These are phyloP conservation scores for Pleurotus pulmonarius DNA, from an alignment of 768 basidiomycete genomes.

Conservation along the genomic window DNA sequence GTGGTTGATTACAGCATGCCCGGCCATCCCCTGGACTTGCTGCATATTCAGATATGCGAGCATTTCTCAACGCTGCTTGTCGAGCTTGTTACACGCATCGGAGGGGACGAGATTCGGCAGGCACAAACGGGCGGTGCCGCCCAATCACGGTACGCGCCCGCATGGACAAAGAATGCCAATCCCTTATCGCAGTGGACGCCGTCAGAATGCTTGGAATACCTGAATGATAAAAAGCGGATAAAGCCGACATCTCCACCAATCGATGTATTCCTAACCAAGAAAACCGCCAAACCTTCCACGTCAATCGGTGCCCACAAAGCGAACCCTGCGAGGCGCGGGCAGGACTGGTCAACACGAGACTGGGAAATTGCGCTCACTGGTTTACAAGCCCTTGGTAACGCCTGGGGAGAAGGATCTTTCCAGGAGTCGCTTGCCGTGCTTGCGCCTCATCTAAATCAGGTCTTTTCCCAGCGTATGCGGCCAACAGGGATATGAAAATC, in stretches of 20 bases:
- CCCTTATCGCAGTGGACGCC: slow-evolving; percentile 49
- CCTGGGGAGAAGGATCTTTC: slow-evolving; percentile 54
- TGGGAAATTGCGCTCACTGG: slow-evolving; percentile 55
- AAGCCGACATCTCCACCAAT: slow-evolving; percentile 38
- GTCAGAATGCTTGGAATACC: slow-evolving; percentile 54
- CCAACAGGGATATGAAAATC: slow-evolving; percentile 23
- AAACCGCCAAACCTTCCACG: slow-evolving; percentile 34
- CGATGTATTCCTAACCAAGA: slow-evolving; percentile 40
- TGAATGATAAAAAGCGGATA: slow-evolving; percentile 36
- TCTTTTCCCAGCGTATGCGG: slow-evolving; percentile 44
- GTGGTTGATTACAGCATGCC: slow-evolving; percentile 34
- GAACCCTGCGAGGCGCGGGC: slow-evolving; percentile 44
- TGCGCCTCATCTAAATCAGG: slow-evolving; percentile 39
- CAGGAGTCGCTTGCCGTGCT: slow-evolving; percentile 45
- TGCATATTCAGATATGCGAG: slow-evolving; percentile 67
- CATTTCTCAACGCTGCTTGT: slow-evolving; percentile 62
- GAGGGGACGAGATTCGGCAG: slow-evolving; percentile 39
- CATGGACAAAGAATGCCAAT: slow-evolving; percentile 34
- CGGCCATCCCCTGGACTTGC: slow-evolving; percentile 56
- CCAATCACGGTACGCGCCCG: slow-evolving; percentile 56
- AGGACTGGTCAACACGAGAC: slow-evolving; percentile 68
- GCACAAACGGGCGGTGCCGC: slow-evolving; percentile 28
- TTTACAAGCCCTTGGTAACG: slow-evolving; percentile 42
- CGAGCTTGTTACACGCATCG: slow-evolving; percentile 54
- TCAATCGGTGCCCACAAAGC: slow-evolving; percentile 36